These are phyloP conservation scores for Acanthamoeba healyi DNA, from an alignment of 208 protist genomes.

Conservation along the genomic window DNA sequence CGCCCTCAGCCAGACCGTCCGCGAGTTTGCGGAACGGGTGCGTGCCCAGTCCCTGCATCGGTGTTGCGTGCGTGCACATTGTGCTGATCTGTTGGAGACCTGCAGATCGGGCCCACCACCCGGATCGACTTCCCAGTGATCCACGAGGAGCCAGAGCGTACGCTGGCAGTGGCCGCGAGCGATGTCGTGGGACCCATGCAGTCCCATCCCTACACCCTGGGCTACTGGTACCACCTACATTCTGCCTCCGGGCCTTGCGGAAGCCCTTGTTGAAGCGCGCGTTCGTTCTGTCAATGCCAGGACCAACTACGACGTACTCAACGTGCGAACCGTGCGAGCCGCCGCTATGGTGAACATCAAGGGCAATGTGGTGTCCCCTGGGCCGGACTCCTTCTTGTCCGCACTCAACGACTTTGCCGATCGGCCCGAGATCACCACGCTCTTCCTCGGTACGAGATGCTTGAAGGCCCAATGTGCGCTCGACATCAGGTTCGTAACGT, in stretches of 20 bases:
- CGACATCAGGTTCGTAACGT: no score
- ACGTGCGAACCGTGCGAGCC: not conserved
- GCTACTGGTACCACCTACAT: not conserved
- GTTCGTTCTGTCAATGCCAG: not conserved
- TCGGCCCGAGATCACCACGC: no score
- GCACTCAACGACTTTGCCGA: not conserved
- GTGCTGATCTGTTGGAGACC: not conserved
- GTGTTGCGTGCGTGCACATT: not conserved
- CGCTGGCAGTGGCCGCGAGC: not conserved
- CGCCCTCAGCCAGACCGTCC: not conserved
- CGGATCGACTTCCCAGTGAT: not conserved
- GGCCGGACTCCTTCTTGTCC: not conserved
- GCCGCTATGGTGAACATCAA: slow-evolving; percentile 2
- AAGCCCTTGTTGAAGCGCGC: no score
- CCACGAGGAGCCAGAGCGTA: not conserved
- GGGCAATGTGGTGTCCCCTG: not conserved
- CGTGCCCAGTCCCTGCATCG: no score
- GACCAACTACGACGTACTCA: not conserved
- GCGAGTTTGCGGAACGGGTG: not conserved
- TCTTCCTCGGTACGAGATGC: not conserved
- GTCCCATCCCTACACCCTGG: not conserved
- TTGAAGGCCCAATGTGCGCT: no score
- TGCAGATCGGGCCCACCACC: not conserved
- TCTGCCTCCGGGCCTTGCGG: no score
- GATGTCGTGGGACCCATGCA: not conserved